These are phyloP conservation scores for Umbelopsis sp. DNA, from an alignment of 371 early-diverging fungal species.

Conservation along the genomic window DNA sequence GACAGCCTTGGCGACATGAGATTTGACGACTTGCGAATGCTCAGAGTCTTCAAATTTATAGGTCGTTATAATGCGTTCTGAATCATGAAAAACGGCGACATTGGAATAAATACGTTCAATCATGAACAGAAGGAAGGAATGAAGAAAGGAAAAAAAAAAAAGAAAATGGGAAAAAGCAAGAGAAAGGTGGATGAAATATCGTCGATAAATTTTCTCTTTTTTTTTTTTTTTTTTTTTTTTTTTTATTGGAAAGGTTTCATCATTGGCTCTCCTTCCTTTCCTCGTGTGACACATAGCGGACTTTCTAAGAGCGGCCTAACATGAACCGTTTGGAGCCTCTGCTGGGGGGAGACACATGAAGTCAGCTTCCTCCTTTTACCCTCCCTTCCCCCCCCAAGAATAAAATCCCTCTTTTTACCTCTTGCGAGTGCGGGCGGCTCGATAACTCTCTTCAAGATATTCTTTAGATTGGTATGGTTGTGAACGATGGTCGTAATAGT, in stretches of 20 bases:
- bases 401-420: constrained; percentile 1
- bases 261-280: background rate
- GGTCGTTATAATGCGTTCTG: constrained; percentile 16
- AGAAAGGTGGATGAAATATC: background rate
- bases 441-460: constrained; percentile 20
- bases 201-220: background rate
- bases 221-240: constrained; percentile 5
- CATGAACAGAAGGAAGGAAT: constrained; percentile 11
- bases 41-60: constrained; percentile 9
- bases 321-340: constrained; percentile 46
- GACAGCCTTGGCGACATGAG: constrained; percentile 5
- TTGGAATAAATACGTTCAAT: constrained; percentile 19
- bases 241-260: constrained; percentile 16
- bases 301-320: constrained; percentile 30
- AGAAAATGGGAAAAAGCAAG: background rate
- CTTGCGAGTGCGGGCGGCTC: constrained; percentile 18
- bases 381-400: background rate
- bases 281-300: constrained; percentile 8
- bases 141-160: background rate
- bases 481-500: background rate
- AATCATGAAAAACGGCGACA: constrained; percentile 17
- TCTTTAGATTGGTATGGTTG: constrained; percentile 17
- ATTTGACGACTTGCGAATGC: constrained; percentile 9
- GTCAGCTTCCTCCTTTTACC: background rate
- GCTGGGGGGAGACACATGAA: constrained; percentile 18